Percentiles rank a stretch among this genome's conserved stretches.
phyloP scores from a whole-genome alignment of 1,284 basidiomycete genomes.

The Pascua guehoae region DNA sequence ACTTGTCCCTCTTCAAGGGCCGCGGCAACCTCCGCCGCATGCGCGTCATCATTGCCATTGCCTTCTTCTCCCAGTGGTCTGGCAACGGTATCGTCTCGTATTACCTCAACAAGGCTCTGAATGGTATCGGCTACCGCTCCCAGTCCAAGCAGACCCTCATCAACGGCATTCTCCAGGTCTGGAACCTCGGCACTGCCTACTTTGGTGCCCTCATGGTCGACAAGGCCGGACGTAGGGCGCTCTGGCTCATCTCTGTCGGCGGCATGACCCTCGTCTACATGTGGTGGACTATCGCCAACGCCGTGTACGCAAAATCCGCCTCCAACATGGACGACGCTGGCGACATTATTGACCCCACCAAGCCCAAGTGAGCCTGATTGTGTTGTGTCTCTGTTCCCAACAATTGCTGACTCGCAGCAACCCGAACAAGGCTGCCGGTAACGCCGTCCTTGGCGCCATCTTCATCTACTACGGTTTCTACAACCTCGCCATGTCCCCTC shows the following conservation, averaged over 20 bases:
- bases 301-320: conserved; percentile 49
- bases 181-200: conserved; percentile 18
- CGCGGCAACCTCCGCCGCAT: conserved; percentile 25
- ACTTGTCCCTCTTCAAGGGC: conserved; percentile 40
- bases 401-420: not conserved
- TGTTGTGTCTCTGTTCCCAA: too few relatives aligned
- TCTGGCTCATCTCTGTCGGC: conserved; percentile 21
- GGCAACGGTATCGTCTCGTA: conserved; percentile 40
- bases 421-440: conserved; percentile 13
- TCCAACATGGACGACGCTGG: conserved; percentile 22
- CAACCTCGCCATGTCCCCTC: conserved; percentile 47
- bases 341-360: conserved; percentile 54
- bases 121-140: conserved; percentile 65
- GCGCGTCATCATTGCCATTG: conserved; percentile 33
- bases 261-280: conserved; percentile 55
- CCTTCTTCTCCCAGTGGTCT: conserved; percentile 42
- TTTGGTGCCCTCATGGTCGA: conserved; percentile 42
- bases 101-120: conserved; percentile 68
- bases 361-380: conserved; percentile 54
- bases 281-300: conserved; percentile 67
- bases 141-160: conserved; percentile 62
- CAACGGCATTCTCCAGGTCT: conserved; percentile 48
- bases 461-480: conserved; percentile 46
- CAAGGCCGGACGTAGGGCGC: conserved; percentile 31
- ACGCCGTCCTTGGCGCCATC: conserved; percentile 20